These are phyloP conservation scores for Plasmodium knowlesi DNA, from an alignment of 169 alveolate genomes.

Conservation along the genomic window DNA sequence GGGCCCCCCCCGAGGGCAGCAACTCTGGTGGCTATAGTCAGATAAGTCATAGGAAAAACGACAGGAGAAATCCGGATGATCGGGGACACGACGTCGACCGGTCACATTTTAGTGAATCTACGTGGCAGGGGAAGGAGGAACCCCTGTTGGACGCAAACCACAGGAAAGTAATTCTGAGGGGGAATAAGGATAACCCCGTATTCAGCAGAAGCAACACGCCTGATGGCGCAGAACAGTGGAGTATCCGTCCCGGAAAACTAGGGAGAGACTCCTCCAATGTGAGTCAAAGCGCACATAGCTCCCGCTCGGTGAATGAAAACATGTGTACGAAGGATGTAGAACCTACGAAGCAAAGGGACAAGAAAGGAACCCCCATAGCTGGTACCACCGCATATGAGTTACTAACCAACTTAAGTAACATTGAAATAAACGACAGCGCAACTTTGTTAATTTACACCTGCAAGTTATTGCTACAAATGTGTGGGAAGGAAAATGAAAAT, in stretches of 20 bases:
- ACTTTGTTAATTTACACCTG: conserved; percentile 38
- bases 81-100: background rate
- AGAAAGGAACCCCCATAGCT: background rate
- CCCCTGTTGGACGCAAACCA: background rate
- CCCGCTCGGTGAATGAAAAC: conserved; percentile 4
- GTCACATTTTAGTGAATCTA: background rate
- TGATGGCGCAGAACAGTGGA: background rate
- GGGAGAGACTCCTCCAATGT: conserved; percentile 16
- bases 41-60: background rate
- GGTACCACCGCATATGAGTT: conserved; percentile 22
- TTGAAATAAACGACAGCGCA: conserved; percentile 38
- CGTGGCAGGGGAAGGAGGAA: background rate
- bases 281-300: conserved; percentile 9
- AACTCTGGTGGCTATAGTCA: background rate
- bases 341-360: background rate
- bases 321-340: background rate
- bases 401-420: conserved; percentile 24
- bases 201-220: background rate
- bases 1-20: background rate
- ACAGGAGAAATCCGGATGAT: background rate
- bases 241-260: background rate
- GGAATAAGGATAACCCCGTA: background rate
- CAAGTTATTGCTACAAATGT: conserved; percentile 19
- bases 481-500: background rate
- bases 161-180: background rate